Evolutionary conservation across 306 rosid genomes (phyloP), one percentile per base, ranked within the genome.

Genomic region (Alnus glutinosa): DNA sequence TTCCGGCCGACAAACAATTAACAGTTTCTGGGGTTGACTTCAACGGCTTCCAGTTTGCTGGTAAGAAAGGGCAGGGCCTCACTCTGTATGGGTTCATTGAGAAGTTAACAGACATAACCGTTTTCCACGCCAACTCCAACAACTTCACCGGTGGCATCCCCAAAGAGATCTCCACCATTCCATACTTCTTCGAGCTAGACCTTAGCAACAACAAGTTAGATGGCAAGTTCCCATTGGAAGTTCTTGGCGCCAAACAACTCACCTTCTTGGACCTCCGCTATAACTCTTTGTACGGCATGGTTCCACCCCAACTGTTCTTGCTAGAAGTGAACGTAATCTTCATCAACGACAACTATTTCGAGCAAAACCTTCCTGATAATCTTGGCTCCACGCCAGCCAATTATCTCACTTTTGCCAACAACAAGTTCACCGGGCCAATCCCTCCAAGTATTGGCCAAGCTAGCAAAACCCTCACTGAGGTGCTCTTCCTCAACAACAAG

Each of bases 41-140:
- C 39, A 94, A 94, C 47, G 81, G 77, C 23, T 83, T 52, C 9
- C 0, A 3, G 0, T 19, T 88, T 8, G 5, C 10, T 0, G 86
- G 86, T 9, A 5, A 0, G 47, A 15, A 59, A 7, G 7, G 62
- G 46, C 7, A 42, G 0, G 0, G 32, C 0, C 75, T 92, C 2
- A 51, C 52, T 5, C 88, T 92, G 3, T 0, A 13, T 0, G 88
- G 81, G 0, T 70, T 92, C 76, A 0, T 89, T 5, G 87, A 74
- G n/a, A 0, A 55, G 2, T 15, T 94, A n/a, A 55, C 39, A 0
- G 97, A 94, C n/a, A 15, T 92, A 5, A 77, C 87, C 18, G 85
- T 87, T 71, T 92, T 83, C 86, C 98, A 92, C 19, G 91, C 89
- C 0, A 94, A 94, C 80, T 92, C 97, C 78, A 94, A 94, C 87